phyloP scores from a whole-genome alignment of 176 grass and related monocot genomes.

The Musa beccarii region DNA sequence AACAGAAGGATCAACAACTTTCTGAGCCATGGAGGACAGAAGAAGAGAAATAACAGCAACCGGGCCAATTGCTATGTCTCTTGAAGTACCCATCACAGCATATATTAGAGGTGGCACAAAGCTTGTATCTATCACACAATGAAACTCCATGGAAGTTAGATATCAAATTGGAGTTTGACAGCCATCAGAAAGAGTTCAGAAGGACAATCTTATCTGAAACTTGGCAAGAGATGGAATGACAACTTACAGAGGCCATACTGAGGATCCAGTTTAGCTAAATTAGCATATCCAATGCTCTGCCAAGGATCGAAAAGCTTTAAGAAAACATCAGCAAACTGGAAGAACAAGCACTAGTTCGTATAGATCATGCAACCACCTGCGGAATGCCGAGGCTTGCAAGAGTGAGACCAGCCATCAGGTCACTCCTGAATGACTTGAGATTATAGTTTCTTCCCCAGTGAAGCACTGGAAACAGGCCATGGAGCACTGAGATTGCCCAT shows the following conservation, averaged over 20 bases:
- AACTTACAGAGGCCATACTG: conserved; percentile 97
- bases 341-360: neutral
- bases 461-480: conserved; percentile 71
- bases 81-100: conserved; percentile 80
- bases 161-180: too few relatives aligned
- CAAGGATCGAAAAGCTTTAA: neutral
- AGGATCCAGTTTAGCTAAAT: conserved; percentile 73
- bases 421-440: conserved; percentile 63
- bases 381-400: conserved; percentile 95
- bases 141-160: neutral
- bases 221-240: neutral
- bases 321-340: neutral
- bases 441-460: conserved; percentile 71
- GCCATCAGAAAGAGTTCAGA: too few relatives aligned
- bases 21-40: conserved; percentile 83
- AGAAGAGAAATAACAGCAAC: conserved; percentile 94
- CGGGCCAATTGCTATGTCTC: conserved; percentile 80
- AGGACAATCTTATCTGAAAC: too few relatives aligned
- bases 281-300: conserved; percentile 98
- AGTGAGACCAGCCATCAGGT: conserved; percentile 80
- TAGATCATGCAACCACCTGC: conserved; percentile 32
- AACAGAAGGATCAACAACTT: conserved; percentile 54
- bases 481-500: conserved; percentile 32
- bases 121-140: conserved; percentile 60
- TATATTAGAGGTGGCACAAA: conserved; percentile 85